Conservation (phyloP, 2,329 filamentous ascomycete species). For the Furcasterigmium furcatum region DNA sequence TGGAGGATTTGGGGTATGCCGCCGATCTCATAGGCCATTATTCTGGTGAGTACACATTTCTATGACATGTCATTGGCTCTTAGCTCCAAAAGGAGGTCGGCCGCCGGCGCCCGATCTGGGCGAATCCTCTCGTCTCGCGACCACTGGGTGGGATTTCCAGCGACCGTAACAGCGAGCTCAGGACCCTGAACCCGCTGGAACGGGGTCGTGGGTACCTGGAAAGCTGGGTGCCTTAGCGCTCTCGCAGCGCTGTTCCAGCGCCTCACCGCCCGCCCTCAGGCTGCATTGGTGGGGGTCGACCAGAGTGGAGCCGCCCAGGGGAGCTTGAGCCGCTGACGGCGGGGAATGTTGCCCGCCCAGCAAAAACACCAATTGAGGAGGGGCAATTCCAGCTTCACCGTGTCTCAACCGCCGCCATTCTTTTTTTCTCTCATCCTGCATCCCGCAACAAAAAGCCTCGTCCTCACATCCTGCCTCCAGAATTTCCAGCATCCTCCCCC, state of each 20-base stretch:
- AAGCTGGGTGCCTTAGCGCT: too few relatives aligned
- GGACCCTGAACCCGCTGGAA: neutral
- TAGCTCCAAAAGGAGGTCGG: neutral
- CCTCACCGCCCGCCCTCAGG: neutral
- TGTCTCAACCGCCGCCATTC: neutral
- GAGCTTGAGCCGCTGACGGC: too few relatives aligned
- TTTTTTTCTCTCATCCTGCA: slow-evolving; percentile 10
- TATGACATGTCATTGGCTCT: neutral
- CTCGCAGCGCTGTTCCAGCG: too few relatives aligned
- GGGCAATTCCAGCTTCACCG: slow-evolving; percentile 2
- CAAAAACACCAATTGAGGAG: slow-evolving; percentile 6
- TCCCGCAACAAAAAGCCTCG: slow-evolving; percentile 3
- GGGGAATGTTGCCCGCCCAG: neutral
- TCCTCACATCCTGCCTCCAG: neutral
- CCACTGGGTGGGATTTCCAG: neutral
- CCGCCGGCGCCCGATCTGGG: too few relatives aligned
- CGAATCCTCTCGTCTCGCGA: too few relatives aligned
- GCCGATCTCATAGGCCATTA: neutral
- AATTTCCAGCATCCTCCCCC: too few relatives aligned
- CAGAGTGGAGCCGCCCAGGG: too few relatives aligned
- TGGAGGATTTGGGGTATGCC: slow-evolving; percentile 2
- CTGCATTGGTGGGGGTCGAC: neutral
- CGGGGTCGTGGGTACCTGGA: neutral
- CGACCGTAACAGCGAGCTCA: neutral
- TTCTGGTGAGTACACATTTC: neutral